Base-by-base conservation (phyloP, 2,329 filamentous ascomycete genomes). In the Talaromyces sp. region DNA sequence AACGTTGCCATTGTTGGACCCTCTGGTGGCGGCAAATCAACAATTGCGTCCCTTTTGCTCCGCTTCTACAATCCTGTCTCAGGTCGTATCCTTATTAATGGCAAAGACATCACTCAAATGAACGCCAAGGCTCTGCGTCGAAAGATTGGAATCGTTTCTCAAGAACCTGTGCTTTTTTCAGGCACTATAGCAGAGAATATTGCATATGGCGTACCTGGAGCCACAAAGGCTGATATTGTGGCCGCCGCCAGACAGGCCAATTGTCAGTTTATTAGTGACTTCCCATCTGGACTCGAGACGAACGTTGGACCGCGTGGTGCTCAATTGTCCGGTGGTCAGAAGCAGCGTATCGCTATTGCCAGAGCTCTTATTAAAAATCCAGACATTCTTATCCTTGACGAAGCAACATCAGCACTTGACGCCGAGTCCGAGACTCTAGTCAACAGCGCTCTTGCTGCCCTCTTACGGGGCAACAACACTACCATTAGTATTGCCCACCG, bases 401-500 rank as follows among this genome's bases (percentile, higher is more conserved):
- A 99, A 83, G 91, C 96, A 19, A 99, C 96, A 0, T 97, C 92
- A 2, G 95, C 95, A 0, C 85, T 99, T 8, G 95, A 99, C 75
- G 95, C 95, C 15, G 95, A 99, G 78, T 97, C 92, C 0, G 95
- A 99, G 78, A 98, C 95, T 0, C 86, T 98, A 2, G 95, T 99
- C 67, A 99, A 99, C 76, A 89, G 92, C 71, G 95, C 95, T 3
- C 84, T 99, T 2, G 87, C 88, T 7, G 88, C 87, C 52, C 84
- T 99, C 39, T 88, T 99, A 33, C 86, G 87, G 68, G 93, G 93
- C 37, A 91, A 90, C 73, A 97, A 95, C 78, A 99, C 96, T 0
- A 99, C 95, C 11, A 98, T 99, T 74, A 96, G 92, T 62, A 99
- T 99, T 73, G 96, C 95, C 0, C 95, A 99, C 79, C 89, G 96